Conservation (phyloP, 495 filamentous ascomycete species). For the Neurospora discreta region DNA sequence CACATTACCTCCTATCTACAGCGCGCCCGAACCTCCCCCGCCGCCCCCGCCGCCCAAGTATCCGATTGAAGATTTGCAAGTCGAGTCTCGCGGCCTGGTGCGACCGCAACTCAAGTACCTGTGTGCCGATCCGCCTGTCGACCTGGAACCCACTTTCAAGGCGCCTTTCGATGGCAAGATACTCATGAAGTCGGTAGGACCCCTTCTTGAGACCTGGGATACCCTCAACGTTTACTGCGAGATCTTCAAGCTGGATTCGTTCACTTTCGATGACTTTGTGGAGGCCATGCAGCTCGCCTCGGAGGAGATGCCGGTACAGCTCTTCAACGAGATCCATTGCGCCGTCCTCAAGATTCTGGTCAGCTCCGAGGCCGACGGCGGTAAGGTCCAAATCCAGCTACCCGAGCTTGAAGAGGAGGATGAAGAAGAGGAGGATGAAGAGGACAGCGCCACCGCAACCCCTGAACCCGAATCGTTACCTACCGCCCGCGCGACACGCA, state of each 20-base stretch:
- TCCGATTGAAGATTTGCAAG: conserved; percentile 86
- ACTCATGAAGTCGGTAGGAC: conserved; percentile 66
- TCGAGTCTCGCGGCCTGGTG: conserved; percentile 49
- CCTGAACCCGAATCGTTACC: conserved; percentile 57
- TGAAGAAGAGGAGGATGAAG: conserved; percentile 49
- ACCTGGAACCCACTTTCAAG: conserved; percentile 6
- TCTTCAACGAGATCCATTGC: conserved; percentile 87
- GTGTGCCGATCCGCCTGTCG: conserved; percentile 44
- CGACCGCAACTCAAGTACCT: conserved; percentile 71
- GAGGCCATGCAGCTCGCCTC: conserved; percentile 75
- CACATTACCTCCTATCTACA: conserved; percentile 16
- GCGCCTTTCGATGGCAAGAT: conserved; percentile 42
- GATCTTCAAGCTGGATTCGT: conserved; percentile 85
- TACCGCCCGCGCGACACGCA: conserved; percentile 62
- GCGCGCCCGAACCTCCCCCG: conserved; percentile 43
- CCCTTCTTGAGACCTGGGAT: conserved; percentile 83
- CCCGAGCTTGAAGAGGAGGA: conserved; percentile 66
- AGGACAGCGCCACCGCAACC: conserved; percentile 48
- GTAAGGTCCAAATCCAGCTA: conserved; percentile 65
- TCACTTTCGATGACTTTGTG: conserved; percentile 93
- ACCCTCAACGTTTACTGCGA: conserved; percentile 94
- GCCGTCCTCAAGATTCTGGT: conserved; percentile 82
- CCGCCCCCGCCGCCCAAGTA: conserved; percentile 79
- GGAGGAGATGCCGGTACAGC: conserved; percentile 68
- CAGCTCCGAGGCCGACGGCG: conserved; percentile 58